phyloP scores from a whole-genome alignment of 805 yeast species.

The Cyberlindnera maritima region DNA sequence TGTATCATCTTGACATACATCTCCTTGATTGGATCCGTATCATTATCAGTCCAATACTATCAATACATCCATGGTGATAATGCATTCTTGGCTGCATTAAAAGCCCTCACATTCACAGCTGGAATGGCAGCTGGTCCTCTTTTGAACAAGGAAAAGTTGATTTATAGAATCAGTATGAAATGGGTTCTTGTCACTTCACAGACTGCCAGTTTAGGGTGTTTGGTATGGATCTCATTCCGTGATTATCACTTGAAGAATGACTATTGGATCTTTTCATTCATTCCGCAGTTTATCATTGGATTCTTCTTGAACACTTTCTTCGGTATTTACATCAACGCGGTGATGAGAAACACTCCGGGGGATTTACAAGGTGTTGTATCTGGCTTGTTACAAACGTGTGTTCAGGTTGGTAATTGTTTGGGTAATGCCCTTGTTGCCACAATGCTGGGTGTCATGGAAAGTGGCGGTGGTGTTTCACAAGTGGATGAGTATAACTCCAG shows the following conservation, averaged over 20 bases:
- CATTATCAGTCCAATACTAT: slow-evolving; percentile 27
- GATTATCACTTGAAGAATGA: slow-evolving; percentile 12
- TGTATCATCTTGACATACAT: slow-evolving; percentile 22
- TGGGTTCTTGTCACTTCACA: slow-evolving; percentile 15
- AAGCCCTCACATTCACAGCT: slow-evolving; percentile 33
- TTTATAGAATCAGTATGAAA: slow-evolving; percentile 26
- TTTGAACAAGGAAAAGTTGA: slow-evolving; percentile 23
- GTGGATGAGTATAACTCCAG: background rate
- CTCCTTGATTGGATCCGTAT: slow-evolving; percentile 21
- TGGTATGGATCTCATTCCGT: slow-evolving; percentile 25
- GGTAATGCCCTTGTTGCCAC: slow-evolving; percentile 29
- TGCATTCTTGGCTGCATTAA: slow-evolving; percentile 35
- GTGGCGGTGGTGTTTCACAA: background rate
- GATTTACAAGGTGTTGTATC: slow-evolving; percentile 38
- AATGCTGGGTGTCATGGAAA: slow-evolving; percentile 27
- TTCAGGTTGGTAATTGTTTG: slow-evolving; percentile 34
- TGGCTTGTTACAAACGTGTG: slow-evolving; percentile 35
- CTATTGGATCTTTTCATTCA: slow-evolving; percentile 31
- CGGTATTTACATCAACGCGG: slow-evolving; percentile 32
- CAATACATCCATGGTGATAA: slow-evolving; percentile 28
- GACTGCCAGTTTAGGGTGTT: background rate
- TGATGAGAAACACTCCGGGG: slow-evolving; percentile 33
- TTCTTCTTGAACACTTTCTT: slow-evolving; percentile 32
- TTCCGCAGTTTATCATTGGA: slow-evolving; percentile 26
- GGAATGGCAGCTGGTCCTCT: slow-evolving; percentile 31